A percentile compares a stretch with the other conserved stretches of the same genome.
These are phyloP conservation scores for Penicillium crustosum DNA, from an alignment of 2,329 filamentous ascomycete species.

Conservation along the genomic window DNA sequence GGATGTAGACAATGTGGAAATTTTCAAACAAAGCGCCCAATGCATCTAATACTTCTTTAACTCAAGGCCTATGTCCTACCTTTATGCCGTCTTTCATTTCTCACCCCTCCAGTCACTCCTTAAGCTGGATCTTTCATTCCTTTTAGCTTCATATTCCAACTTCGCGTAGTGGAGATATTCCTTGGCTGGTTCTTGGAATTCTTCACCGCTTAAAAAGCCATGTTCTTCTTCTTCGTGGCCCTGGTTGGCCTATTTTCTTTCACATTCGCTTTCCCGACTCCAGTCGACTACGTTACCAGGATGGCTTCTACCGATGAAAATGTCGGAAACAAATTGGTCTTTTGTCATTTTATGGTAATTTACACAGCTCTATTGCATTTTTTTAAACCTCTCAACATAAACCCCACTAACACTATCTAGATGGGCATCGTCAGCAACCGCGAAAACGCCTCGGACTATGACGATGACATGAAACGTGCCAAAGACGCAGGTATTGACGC, in stretches of 20 bases:
- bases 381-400: neutral
- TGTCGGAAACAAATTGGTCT: constrained; percentile 36
- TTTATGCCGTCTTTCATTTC: neutral
- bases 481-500: constrained; percentile 49
- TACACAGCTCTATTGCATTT: neutral
- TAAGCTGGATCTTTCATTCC: constrained; percentile 1
- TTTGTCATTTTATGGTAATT: constrained; percentile 48
- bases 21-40: neutral
- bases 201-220: constrained; percentile 2
- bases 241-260: constrained; percentile 20
- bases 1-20: neutral
- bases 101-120: neutral
- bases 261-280: constrained; percentile 17
- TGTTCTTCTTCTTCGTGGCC: constrained; percentile 15
- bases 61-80: neutral
- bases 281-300: neutral
- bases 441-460: constrained; percentile 46
- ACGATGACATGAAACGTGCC: constrained; percentile 50
- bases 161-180: neutral
- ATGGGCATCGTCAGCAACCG: constrained; percentile 49
- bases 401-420: constrained; percentile 25
- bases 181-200: constrained; percentile 5
- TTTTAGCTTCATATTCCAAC: neutral
- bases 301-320: neutral
- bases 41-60: neutral